Base-by-base conservation (phyloP, 2,329 filamentous ascomycete species). In the Plenodomus tracheiphilus region DNA sequence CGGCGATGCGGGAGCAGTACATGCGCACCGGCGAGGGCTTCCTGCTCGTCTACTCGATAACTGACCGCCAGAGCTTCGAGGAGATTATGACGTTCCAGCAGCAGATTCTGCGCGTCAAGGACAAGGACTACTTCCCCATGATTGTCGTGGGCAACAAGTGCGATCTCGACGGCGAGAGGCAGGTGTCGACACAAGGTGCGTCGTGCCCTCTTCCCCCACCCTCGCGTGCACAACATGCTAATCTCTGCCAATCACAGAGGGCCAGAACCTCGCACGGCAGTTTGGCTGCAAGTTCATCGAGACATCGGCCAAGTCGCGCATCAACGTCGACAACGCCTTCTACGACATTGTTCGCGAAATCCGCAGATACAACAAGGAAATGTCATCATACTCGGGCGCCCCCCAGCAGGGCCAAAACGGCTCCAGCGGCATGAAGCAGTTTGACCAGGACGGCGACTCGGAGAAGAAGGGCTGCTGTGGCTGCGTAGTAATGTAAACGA, bases 81-180 rank as follows among this genome's bases (percentile, higher is more conserved):
- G 94, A 99, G 79, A 97, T 99, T 75, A 88, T 91, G 77, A 96
- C 91, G 41, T 97, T 97, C 78, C 92, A 97, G 77, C 92, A 97
- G 81, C 94, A 99, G 77, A 99, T 99, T 72, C 81, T 99, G 64
- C 82, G 94, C 64, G 94, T 99, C 67, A 99, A 99, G 83, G 94
- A 97, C 80, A 97, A 96, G 85, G 94, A 99, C 78, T 96, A 97
- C 75, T 99, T 99, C 81, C 94, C 94, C 64, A 97, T 99, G 81
- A 96, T 97, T 49, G 89, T 99, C 39, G 94, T 97, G 36, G 94
- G 91, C 65, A 99, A 99, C 85, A 99, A 99, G 83, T 97, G 93
- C 78, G 94, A 99, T 90, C 79, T 99, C 74, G 93, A 97, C 70
- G 81, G 81, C 64, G 93, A 99, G 77, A 85, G 94, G 70, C 89